Evolutionary conservation across 352 stramenopile genomes (phyloP).

Genomic region (Plasmopara muralis): DNA sequence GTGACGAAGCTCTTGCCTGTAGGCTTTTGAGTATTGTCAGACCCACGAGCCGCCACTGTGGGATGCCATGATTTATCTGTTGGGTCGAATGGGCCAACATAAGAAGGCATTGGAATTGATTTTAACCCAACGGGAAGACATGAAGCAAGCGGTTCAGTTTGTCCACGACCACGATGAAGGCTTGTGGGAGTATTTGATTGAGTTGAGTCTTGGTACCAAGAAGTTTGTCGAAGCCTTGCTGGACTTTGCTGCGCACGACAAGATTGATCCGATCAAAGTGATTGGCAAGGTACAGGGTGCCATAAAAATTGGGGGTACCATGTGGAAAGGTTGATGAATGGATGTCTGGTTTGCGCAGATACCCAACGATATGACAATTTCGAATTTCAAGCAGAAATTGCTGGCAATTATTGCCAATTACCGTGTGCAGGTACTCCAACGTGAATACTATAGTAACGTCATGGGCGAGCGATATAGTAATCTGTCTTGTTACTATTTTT

Average conservation of each 20-base stretch:
- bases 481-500: not conserved
- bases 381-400: slow-evolving; percentile 75
- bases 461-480: not conserved
- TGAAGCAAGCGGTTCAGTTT: slow-evolving; percentile 80
- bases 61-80: slow-evolving; percentile 85
- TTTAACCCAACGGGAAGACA: slow-evolving; percentile 69
- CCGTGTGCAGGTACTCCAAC: slow-evolving; percentile 51
- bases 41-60: slow-evolving; percentile 64
- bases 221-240: slow-evolving; percentile 71
- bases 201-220: slow-evolving; percentile 68
- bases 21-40: slow-evolving; percentile 78
- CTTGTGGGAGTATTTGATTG: slow-evolving; percentile 81
- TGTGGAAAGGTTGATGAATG: not conserved
- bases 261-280: slow-evolving; percentile 81
- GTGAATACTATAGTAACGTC: not conserved
- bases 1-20: not conserved
- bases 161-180: slow-evolving; percentile 69
- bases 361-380: slow-evolving; percentile 75
- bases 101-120: slow-evolving; percentile 81
- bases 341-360: slow-evolving; percentile 31
- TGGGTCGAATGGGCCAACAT: slow-evolving; percentile 81
- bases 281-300: slow-evolving; percentile 55
- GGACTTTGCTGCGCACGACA: slow-evolving; percentile 65
- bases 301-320: not conserved
- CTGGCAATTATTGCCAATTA: slow-evolving; percentile 78